phyloP scores from a whole-genome alignment of 2,329 filamentous ascomycete species.

The Aspergillus bombycis region DNA sequence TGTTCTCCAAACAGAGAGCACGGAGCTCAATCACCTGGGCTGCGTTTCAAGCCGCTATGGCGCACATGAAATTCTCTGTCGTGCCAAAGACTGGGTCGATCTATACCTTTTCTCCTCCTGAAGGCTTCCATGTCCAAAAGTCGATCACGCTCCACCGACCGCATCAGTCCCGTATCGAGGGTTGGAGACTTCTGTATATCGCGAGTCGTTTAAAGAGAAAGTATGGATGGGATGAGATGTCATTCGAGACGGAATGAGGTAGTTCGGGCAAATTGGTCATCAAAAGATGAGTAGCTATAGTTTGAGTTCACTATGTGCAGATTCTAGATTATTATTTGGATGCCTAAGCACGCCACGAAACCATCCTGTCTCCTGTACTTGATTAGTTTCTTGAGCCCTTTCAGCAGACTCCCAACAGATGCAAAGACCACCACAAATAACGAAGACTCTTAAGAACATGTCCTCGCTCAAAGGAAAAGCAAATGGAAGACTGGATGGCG shows the following conservation, averaged over 20 bases:
- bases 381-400: no score
- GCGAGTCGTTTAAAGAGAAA: background rate
- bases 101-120: conserved; percentile 33
- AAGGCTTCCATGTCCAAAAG: background rate
- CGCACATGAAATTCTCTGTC: conserved; percentile 47
- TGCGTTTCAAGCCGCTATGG: conserved; percentile 48
- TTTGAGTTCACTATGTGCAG: background rate
- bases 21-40: conserved; percentile 27
- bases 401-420: no score
- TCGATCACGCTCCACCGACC: conserved; percentile 15
- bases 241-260: background rate
- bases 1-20: conserved; percentile 28
- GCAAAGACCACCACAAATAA: no score
- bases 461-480: no score
- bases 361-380: no score
- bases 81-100: conserved; percentile 47
- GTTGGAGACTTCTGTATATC: conserved; percentile 7
- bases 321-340: background rate
- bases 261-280: background rate
- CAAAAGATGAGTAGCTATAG: background rate
- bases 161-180: conserved; percentile 11
- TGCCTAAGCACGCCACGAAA: no score
- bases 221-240: background rate
- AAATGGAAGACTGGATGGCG: no score
- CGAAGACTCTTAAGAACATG: no score